Evolutionary conservation across 306 rosid species (phyloP), one percentile per base, ranked within the genome.

Genomic region (Medicago arabica): DNA sequence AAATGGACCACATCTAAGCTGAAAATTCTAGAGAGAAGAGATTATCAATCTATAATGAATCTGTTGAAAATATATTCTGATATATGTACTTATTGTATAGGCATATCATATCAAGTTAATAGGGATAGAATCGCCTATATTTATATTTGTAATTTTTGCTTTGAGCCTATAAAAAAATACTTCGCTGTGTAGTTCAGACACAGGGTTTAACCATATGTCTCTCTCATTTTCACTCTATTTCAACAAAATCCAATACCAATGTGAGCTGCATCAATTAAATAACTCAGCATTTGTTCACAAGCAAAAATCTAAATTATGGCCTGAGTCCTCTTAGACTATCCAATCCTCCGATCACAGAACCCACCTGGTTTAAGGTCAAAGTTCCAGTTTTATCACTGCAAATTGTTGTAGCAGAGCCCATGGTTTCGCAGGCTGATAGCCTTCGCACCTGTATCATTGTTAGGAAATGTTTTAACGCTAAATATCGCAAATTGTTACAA

Each of bases 341-440:
- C 69, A 44, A 62, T 62, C 68, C 51, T 67, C 36, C 2, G 8
- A 59, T 4, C 40, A 38, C 9, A 14, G 9, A 47, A 72, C 76
- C 66, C 51, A 93, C 98, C 96, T 90, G 76, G 83, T 93, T 93
- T 71, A 86, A 83, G 77, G 98, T 93, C 89, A 93, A 85, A 11
- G 98, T 93, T 69, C 98, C 98, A 9, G 98, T 93, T 87, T 93
- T 93, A 85, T 93, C 98, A 62, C 98, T 93, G 83, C 98, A 93
- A 73, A 93, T 93, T 50, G 98, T 93, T 34, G 95, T 90, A 67
- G 98, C 95, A 54, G 98, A 93, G 60, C 98, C 98, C 98, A 93
- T 93, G 58, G 98, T 93, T 91, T 93, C 98, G 53, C 98, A 93
- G 25, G 97, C 96, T 64, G 98, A 93, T 83, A 93, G 82, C 66